phyloP scores from a whole-genome alignment of 2,329 filamentous ascomycete species.

The Apiospora sp. region DNA sequence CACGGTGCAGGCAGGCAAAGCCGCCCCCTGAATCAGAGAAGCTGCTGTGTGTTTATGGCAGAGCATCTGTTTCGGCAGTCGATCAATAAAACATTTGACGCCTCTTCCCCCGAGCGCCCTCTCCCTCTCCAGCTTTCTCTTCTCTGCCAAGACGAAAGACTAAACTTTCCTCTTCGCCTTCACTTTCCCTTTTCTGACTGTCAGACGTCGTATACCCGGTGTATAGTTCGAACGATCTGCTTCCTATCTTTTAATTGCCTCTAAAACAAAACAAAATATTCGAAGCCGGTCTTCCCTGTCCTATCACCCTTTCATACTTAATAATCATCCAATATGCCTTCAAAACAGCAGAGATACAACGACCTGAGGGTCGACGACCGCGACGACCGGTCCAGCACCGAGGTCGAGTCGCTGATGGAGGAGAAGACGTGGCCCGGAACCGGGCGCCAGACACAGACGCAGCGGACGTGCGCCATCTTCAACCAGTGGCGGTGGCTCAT shows the following conservation, averaged over 20 bases:
- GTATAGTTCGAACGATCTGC: constrained; percentile 19
- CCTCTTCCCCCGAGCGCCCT: not conserved
- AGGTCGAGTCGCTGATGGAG: constrained; percentile 52
- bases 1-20: not conserved
- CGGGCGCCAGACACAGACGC: constrained; percentile 35
- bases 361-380: constrained; percentile 44
- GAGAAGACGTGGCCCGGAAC: constrained; percentile 44
- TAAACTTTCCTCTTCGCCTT: constrained; percentile 14
- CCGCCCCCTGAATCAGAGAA: not conserved
- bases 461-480: constrained; percentile 36
- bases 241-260: not conserved
- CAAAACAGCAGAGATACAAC: constrained; percentile 38
- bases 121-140: not conserved
- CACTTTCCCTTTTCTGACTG: not conserved
- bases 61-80: not conserved
- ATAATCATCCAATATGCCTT: constrained; percentile 21
- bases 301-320: not conserved
- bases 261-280: not conserved
- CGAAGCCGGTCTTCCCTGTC: not conserved
- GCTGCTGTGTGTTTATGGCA: not conserved
- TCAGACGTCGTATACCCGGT: constrained; percentile 22
- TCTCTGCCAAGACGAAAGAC: constrained; percentile 13
- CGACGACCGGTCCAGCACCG: constrained; percentile 48
- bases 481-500: constrained; percentile 47
- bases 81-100: constrained; percentile 16